phyloP scores from a whole-genome alignment of 2,329 filamentous ascomycete species.

The Pyricularia grisea region DNA sequence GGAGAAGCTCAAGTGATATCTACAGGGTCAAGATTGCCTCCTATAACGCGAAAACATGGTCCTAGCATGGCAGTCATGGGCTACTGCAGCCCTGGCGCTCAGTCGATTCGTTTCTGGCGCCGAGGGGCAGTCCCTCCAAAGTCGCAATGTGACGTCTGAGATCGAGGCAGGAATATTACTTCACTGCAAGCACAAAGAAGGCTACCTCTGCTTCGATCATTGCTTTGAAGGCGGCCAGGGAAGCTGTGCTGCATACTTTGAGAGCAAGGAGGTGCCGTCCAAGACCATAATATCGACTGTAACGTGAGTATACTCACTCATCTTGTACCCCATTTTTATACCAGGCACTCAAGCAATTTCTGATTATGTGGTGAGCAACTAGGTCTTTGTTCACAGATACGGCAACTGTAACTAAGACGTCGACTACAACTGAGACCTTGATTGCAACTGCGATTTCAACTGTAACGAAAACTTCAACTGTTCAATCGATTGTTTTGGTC shows the following conservation, averaged over 20 bases:
- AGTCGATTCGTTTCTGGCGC: conserved; percentile 10
- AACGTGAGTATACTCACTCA: background rate
- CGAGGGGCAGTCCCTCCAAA: conserved; percentile 9
- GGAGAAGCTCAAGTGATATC: background rate
- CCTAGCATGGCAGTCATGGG: conserved; percentile 13
- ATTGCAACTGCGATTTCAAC: background rate
- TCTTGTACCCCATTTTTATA: background rate
- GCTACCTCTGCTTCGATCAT: background rate
- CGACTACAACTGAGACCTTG: too few species aligned
- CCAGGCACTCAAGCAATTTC: background rate
- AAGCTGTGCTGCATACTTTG: conserved; percentile 9
- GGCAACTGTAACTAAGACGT: background rate
- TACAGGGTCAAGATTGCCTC: background rate
- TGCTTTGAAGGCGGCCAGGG: background rate
- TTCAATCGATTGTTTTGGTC: background rate
- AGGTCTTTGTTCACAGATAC: background rate
- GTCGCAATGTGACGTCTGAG: conserved; percentile 10
- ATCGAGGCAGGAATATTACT: background rate
- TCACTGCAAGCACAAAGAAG: background rate
- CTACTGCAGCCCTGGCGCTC: conserved; percentile 14
- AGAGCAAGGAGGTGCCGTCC: background rate
- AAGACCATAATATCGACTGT: conserved; percentile 4
- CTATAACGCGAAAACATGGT: conserved; percentile 9
- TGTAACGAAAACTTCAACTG: background rate
- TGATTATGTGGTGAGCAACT: background rate